Evolutionary conservation across 805 yeast genomes (phyloP), one percentile per base, ranked within the genome.

Genomic region (Wickerhamiella alocasiicola): DNA sequence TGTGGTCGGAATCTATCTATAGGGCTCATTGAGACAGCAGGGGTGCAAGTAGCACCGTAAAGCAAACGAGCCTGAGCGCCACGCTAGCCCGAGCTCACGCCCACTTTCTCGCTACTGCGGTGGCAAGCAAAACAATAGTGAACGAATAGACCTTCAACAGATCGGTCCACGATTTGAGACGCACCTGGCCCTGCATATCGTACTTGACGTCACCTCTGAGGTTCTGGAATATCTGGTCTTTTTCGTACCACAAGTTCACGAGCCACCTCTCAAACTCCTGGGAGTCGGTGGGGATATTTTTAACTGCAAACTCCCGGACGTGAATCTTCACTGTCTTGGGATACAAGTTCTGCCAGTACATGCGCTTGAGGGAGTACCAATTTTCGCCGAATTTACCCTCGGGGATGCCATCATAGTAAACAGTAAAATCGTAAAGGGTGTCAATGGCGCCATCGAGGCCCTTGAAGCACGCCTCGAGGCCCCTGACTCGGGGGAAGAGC

Each of bases 401-500:
- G 11, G 61, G 59, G 3, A 82, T 74, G 9, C 85, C 95, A 4
- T 78, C 67, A 59, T 85, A 91, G 1, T 78, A 95, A 31, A 83
- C 68, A 0, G 98, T 83, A 26, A 82, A 60, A 59, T 91, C 96
- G 54, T 84, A 82, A 0, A 91, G 70, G 64, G 58, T 60, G 36
- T 57, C 58, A n/a, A 61, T 49, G 4, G 54, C 21, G 6, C 29
- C 46, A 23, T 48, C 43, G 45, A 88, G 66, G 43, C 71, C 68
- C 38, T 70, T 63, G 44, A 87, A 65, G 6, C 78, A 67, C 44
- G 74, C 72, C 51, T 80, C 74, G 21, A 91, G 64, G 0, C 98
- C 98, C 25, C 88, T 74, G 0, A 71, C 67, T 42, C 93, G 72
- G 12, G 98, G 98, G n/a, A 85, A 60, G 45, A 91, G 64, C 11